Conservation (phyloP, 1,139 yeast genomes). For the Debaryomyces udenii region DNA sequence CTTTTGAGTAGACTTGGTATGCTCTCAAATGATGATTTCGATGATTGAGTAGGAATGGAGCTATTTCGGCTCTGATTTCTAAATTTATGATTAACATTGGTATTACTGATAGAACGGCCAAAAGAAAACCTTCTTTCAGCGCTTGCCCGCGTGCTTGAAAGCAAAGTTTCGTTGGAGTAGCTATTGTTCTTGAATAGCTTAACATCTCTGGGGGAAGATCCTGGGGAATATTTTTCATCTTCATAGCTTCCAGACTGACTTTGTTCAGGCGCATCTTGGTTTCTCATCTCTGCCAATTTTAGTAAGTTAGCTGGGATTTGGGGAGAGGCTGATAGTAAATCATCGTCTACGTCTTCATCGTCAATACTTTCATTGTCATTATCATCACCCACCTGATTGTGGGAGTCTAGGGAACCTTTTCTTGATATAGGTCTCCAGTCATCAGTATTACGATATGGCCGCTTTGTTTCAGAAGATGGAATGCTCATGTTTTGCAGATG, state of each 20-base stretch:
- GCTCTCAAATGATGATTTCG: constrained; percentile 28
- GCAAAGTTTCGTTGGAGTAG: constrained; percentile 26
- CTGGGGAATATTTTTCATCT: constrained; percentile 31
- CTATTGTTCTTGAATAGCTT: constrained; percentile 29
- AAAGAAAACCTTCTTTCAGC: constrained; percentile 36
- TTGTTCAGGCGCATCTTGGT: constrained; percentile 30
- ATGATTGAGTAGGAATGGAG: constrained; percentile 21
- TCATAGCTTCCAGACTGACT: constrained; percentile 21
- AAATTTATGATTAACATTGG: constrained; percentile 26
- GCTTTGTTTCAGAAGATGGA: constrained; percentile 6
- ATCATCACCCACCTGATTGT: constrained; percentile 21
- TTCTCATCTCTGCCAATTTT: constrained; percentile 57
- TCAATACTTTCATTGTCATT: constrained; percentile 28
- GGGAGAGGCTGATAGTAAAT: constrained; percentile 62
- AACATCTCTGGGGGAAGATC: constrained; percentile 35
- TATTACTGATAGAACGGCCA: constrained; percentile 4
- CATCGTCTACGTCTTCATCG: constrained; percentile 54
- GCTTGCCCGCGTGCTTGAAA: constrained; percentile 24
- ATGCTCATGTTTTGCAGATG: constrained; percentile 6
- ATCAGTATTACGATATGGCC: constrained; percentile 17
- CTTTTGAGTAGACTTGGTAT: constrained; percentile 4
- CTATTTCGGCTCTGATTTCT: constrained; percentile 22
- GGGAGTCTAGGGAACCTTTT: constrained; percentile 8
- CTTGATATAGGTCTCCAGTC: constrained; percentile 8
- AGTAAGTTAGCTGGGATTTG: constrained; percentile 65